Base-by-base conservation (phyloP, 257 asterid genomes). In the Solanum tacnaense region DNA sequence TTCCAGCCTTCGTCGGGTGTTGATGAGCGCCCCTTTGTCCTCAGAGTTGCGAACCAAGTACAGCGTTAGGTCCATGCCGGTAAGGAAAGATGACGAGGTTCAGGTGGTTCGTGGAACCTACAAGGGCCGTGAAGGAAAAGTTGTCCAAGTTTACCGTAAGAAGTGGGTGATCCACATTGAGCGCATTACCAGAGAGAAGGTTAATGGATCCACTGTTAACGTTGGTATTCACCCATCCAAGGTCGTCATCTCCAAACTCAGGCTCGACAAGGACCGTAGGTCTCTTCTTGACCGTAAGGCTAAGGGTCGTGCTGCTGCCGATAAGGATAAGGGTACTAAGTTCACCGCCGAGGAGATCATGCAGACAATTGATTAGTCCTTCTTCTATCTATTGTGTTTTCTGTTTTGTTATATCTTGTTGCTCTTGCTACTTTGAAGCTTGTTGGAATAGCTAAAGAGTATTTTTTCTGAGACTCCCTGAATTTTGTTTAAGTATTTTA, bases 91-190 rank as follows among this genome's bases (percentile, higher is more conserved):
- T 89, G 98, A 96, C 87, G 98, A 95, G 91, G 98, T 96, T 35
- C 96, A 91, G 93, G 98, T 94, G 4, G 94, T 95, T 49, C 95
- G 99, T 4, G 98, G 99, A 23, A 95, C 98, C 60, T 96, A 93
- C 96, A 95, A 94, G 88, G 98, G 98, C 12, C 96, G 98, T 12
- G 98, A 96, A 39, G 98, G 98, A 2, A 96, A 96, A 89, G 97
- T 96, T 2, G 98, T 95, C 35, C 98, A 94, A 90, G 98, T 95
- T 1, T 96, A 96, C 93, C 94, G 96, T 4, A 95, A 95, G 95
- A 96, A 94, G 62, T 96, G 98, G 98, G 98, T 94, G n/a, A 96
- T 96, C 88, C 98, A 96, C 88, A 90, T 94, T 75, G 98, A 96
- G 88, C 93, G 98, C 11, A 96, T 94, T 85, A 95, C 98, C 13